These are phyloP conservation scores for Gloeostereum incarnatum DNA, from an alignment of 768 basidiomycete species.

Conservation along the genomic window DNA sequence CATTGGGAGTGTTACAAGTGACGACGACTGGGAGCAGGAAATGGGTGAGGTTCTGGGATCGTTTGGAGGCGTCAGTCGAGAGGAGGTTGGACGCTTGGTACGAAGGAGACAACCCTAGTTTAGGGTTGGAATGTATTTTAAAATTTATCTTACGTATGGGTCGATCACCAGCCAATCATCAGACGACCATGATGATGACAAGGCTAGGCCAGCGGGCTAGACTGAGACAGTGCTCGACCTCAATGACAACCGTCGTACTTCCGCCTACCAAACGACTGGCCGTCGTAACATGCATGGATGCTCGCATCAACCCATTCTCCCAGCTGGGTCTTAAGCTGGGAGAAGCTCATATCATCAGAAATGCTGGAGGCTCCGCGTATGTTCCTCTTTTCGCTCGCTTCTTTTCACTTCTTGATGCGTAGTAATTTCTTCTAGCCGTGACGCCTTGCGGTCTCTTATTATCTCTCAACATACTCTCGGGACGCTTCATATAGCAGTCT, in stretches of 20 bases:
- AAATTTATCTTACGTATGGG: background rate
- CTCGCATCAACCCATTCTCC: constrained; percentile 52
- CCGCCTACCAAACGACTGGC: constrained; percentile 19
- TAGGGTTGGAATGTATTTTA: too few relatives aligned
- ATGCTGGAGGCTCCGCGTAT: constrained; percentile 61
- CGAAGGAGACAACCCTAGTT: constrained; percentile 29
- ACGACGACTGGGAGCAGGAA: constrained; percentile 47
- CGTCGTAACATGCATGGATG: constrained; percentile 67
- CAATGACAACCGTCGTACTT: constrained; percentile 8
- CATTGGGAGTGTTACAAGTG: constrained; percentile 36
- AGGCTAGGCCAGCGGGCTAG: background rate
- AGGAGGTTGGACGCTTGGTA: constrained; percentile 52
- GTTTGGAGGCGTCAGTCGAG: constrained; percentile 51
- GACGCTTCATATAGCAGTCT: constrained; percentile 57
- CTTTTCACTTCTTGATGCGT: background rate
- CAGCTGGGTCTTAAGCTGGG: constrained; percentile 57
- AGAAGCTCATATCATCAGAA: constrained; percentile 65
- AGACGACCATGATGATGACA: background rate
- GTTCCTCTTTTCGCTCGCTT: constrained; percentile 12
- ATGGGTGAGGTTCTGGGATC: constrained; percentile 44
- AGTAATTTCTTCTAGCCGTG: constrained; percentile 29
- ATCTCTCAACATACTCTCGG: constrained; percentile 68
- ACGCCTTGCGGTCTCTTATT: constrained; percentile 56
- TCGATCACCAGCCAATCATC: background rate
- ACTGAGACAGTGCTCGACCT: background rate